Evolutionary conservation across 2,329 filamentous ascomycete species (phyloP), one percentile per base, ranked within the genome.

Genomic region (Rutstroemia sp.): DNA sequence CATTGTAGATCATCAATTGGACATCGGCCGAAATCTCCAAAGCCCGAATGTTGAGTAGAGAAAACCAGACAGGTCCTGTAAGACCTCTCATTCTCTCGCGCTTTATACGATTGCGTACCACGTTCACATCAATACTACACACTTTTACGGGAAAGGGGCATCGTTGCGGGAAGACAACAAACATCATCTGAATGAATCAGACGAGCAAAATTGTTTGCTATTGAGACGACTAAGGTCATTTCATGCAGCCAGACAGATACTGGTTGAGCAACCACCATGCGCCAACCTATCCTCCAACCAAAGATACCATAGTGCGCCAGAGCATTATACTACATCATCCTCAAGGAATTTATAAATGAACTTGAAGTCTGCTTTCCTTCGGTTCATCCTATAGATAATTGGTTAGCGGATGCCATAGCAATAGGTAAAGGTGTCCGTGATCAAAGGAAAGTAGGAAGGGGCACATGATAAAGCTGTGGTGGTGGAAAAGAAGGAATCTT

Each of bases 291-390:
- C 48, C 87, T 70, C 83, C 79, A 72, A 87, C 75, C 83, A 84
- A 86, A 72, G 87, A 69, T 86, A 86, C 70, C 83, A 56, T 76
- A 61, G 84, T 27, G 87, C 85, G 87, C 87, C 79, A 74, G 59
- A 59, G 63, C 66, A 58, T 65, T 65, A 82, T 77, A 69, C 86
- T 67, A 96, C 81, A 73, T 96, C 92, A 70, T 97, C 92, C 73
- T 97, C 92, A 64, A 97, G 81, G 75, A 94, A 97, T 74, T 95
- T 95, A 79, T 97, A 97, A 59, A 90, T 88, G 74, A 97, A 97
- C 75, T 95, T 95, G 79, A 97, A 97, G 72, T 97, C 92, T 56
- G 90, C 92, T 78, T 97, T 96, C 71, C 92, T 80, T 64, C 92
- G 88, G 73, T 97, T 97, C 92, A 97, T 97, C 92, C 92, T 96